Evolutionary conservation across 2,329 filamentous ascomycete species (phyloP), one percentile per base, ranked within the genome.

Genomic region (Botrytis fabae): DNA sequence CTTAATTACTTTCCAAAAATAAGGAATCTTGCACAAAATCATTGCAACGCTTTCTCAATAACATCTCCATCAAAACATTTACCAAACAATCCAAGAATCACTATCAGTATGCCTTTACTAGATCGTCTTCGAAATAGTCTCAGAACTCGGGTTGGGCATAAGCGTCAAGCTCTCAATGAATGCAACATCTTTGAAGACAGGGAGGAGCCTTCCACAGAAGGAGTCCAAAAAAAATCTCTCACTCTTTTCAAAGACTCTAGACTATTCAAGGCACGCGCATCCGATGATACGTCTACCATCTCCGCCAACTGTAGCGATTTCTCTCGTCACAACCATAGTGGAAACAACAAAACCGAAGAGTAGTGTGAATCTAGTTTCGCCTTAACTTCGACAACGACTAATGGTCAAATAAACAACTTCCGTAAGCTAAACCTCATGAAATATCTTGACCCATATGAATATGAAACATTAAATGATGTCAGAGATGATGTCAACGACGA

Each of bases 191-290:
- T 12, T 28, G 35, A 22, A 9, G 18, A n/a, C 4, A 32, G 6
- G 9, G 14, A 12, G 9, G 14, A 20, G 2, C 16, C 22, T 54
- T 40, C 4, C 6, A 1, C 46, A 7, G 46, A 12, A 6, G 32
- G 9, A n/a, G 8, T 22, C n/a, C 14, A 25, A 32, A 2, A 64
- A 64, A 2, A n/a, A 20, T 14, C 32, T 16, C 1, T 0, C 4
- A 0, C 0, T 38, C 1, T 14, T 51, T 48, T 10, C 32, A 7
- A 8, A 2, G 9, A 38, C 0, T 1, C 14, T 35, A 20, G 12
- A 9, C n/a, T 9, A 3, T 48, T 10, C 32, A 44, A 38, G 10
- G 8, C 1, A 3, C 4, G 16, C 16, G 22, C 6, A 22, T 57
- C 2, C 18, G 35, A 38, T 38, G 5, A 38, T 6, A 38, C 4